Evolutionary conservation across 495 filamentous ascomycete genomes (phyloP), one percentile per base, ranked within the genome.

Genomic region (Neurospora terricola): DNA sequence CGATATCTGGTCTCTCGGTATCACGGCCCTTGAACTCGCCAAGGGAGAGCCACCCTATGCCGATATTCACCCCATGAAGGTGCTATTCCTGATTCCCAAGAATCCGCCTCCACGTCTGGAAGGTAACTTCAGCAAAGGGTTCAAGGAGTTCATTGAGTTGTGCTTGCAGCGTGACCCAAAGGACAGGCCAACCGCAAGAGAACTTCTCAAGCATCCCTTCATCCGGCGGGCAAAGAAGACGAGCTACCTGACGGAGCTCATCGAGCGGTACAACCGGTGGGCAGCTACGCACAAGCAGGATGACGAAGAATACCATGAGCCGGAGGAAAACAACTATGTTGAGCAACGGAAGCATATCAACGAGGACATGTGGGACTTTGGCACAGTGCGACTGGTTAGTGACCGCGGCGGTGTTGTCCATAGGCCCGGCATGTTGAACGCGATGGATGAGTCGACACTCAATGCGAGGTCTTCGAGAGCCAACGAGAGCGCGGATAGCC

Each of bases 11-110:
- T 98, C 96, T 34, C 84, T 99, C n/a, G 96, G 96, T 12, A 98
- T 99, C 77, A 98, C 96, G 0, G 95, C 96, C 5, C 89, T 99
- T 71, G 96, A 99, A 79, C 82, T 99, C 73, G 94, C 94, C 59
- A 91, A 91, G 75, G 96, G 96, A 71, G 95, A 98, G 78, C 96
- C 96, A 16, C 96, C 96, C 0, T 97, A 98, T 79, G 91, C 94
- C 45, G 93, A 97, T 77, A 98, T 98, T 42, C 96, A 99, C 80
- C 96, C 96, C 6, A 99, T 99, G 96, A 99, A 99, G 79, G 96
- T 98, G 14, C 81, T 99, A 36, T 98, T 99, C 80, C 84, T 98
- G 72, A 98, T 99, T 72, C 96, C 96, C 2, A 98, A 98, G 83
- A 97, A 98, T 73, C 88, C 93, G 16, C 91, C 96, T 16, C 96